These are phyloP conservation scores for Fusarium sp. DNA, from an alignment of 2,329 filamentous ascomycete species.

Conservation along the genomic window DNA sequence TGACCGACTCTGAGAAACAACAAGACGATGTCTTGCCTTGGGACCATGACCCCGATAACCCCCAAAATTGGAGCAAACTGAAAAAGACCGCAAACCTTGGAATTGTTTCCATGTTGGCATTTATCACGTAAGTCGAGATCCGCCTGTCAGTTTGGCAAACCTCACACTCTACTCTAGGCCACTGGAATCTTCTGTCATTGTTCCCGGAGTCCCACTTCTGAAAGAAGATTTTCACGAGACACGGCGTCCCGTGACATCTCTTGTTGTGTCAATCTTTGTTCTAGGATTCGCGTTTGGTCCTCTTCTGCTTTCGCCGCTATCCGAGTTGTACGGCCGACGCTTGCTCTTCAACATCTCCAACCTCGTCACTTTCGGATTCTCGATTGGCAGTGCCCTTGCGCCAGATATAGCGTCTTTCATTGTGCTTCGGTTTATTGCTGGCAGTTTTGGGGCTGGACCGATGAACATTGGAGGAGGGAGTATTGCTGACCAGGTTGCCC, in stretches of 20 bases:
- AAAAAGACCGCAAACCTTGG: slow-evolving; percentile 9
- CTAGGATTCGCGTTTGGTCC: slow-evolving; percentile 18
- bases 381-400: slow-evolving; percentile 7
- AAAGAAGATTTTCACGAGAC: slow-evolving; percentile 17
- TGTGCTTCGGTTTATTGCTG: slow-evolving; percentile 17
- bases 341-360: slow-evolving; percentile 17
- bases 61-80: slow-evolving; percentile 12
- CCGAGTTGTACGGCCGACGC: slow-evolving; percentile 16
- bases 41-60: slow-evolving; percentile 3
- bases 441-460: slow-evolving; percentile 9
- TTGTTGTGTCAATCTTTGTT: slow-evolving; percentile 18
- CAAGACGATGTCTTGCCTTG: not conserved
- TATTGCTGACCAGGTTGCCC: slow-evolving; percentile 5
- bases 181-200: slow-evolving; percentile 12
- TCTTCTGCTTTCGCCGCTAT: slow-evolving; percentile 5
- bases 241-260: slow-evolving; percentile 26
- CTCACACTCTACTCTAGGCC: not conserved
- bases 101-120: slow-evolving; percentile 4
- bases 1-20: slow-evolving; percentile 5
- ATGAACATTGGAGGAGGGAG: slow-evolving; percentile 21
- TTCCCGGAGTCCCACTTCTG: slow-evolving; percentile 15
- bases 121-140: slow-evolving; percentile 2
- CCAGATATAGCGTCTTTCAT: not conserved
- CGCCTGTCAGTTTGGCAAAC: rapidly evolving
- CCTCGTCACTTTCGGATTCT: not conserved